These are phyloP conservation scores for Chalciporus chontae DNA, from an alignment of 768 basidiomycete species.

Conservation along the genomic window DNA sequence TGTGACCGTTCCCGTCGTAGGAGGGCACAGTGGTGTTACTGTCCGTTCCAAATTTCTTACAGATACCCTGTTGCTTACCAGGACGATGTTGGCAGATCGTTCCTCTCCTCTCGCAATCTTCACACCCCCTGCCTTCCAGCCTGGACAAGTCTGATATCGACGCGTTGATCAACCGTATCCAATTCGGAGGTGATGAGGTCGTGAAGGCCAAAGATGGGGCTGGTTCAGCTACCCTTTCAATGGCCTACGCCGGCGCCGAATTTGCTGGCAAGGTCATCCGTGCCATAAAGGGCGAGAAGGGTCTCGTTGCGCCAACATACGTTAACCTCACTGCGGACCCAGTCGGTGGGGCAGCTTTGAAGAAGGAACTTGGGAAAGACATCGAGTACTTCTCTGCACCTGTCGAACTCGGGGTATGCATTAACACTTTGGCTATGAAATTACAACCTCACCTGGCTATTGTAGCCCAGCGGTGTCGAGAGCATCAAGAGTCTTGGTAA, in stretches of 20 bases:
- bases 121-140: conserved; percentile 66
- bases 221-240: conserved; percentile 94
- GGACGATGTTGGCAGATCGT: conserved; percentile 57
- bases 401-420: conserved; percentile 79
- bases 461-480: conserved; percentile 74
- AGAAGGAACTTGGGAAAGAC: conserved; percentile 70
- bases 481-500: conserved; percentile 81
- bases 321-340: conserved; percentile 75
- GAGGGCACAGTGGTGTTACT: conserved; percentile 92
- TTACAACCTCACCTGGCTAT: conserved; percentile 3
- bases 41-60: conserved; percentile 36
- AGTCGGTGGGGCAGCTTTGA: conserved; percentile 67
- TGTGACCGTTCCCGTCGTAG: conserved; percentile 84
- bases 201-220: conserved; percentile 93
- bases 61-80: conserved; percentile 6
- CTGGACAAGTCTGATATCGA: conserved; percentile 48
- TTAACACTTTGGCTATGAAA: not conserved
- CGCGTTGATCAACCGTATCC: conserved; percentile 77
- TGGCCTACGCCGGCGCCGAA: conserved; percentile 93
- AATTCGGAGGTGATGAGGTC: conserved; percentile 96
- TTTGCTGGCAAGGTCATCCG: conserved; percentile 82
- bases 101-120: conserved; percentile 88
- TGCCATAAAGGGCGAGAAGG: conserved; percentile 85
- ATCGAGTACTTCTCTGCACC: conserved; percentile 87
- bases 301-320: conserved; percentile 79